These are phyloP conservation scores for Tetrahymena thermophila DNA, from an alignment of 73 alveolate genomes.

Conservation along the genomic window DNA sequence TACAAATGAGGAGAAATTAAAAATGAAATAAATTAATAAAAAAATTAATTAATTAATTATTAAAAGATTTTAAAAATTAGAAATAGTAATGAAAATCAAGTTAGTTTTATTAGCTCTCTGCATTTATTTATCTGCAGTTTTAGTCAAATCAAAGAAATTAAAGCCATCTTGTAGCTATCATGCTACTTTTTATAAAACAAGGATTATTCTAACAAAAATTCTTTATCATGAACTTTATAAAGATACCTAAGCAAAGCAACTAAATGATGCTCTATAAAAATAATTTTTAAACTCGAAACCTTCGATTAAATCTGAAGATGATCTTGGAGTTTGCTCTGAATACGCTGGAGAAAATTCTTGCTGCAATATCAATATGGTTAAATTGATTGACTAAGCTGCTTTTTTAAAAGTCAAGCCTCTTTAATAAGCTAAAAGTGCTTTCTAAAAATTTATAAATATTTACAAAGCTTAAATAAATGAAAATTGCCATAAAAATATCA, in stretches of 20 bases:
- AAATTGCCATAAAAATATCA: neutral
- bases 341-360: neutral
- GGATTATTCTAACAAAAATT: neutral
- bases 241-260: neutral
- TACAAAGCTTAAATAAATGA: neutral
- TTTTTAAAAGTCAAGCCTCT: neutral
- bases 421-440: neutral
- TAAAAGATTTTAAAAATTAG: no score
- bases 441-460: neutral
- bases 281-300: neutral
- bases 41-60: no score
- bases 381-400: neutral
- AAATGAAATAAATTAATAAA: no score
- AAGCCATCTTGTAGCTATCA: neutral
- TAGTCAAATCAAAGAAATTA: no score
- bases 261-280: neutral
- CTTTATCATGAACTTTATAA: neutral
- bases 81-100: no score
- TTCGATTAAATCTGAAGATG: neutral
- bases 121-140: no score
- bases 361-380: neutral
- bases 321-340: neutral
- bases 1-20: no score
- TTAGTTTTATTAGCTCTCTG: no score
- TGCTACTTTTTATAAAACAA: neutral